phyloP scores from a whole-genome alignment of 2,329 filamentous ascomycete genomes.

The Onygena corvina region DNA sequence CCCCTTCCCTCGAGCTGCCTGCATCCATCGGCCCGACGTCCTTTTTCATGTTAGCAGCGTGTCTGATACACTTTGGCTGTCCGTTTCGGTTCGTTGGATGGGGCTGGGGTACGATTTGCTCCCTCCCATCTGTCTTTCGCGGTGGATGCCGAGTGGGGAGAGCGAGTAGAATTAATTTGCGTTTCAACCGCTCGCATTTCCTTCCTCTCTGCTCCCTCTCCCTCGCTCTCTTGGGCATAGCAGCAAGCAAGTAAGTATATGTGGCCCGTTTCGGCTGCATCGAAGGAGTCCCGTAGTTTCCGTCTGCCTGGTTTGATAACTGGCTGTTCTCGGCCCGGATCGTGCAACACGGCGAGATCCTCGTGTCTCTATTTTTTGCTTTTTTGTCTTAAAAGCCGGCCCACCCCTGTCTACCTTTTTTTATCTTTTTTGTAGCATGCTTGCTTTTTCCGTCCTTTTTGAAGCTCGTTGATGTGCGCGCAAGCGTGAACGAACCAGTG shows the following conservation, averaged over 20 bases:
- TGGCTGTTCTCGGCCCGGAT: slow-evolving; percentile 4
- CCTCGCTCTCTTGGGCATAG: no score
- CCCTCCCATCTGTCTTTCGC: background rate
- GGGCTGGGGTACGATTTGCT: background rate
- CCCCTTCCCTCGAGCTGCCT: background rate
- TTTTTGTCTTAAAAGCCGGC: no score
- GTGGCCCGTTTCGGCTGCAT: no score
- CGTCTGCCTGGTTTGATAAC: background rate
- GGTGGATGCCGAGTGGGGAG: background rate
- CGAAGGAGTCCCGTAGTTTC: background rate
- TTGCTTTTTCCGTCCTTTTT: background rate
- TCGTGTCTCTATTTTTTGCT: background rate
- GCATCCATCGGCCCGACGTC: background rate
- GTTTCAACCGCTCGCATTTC: slow-evolving; percentile 1
- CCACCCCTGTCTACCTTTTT: no score
- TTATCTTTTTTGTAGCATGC: background rate
- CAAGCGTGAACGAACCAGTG: no score
- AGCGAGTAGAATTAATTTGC: background rate
- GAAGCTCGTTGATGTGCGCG: background rate
- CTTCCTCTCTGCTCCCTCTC: no score
- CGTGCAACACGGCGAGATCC: slow-evolving; percentile 5
- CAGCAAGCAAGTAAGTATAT: no score
- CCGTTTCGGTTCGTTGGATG: background rate
- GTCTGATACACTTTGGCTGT: background rate
- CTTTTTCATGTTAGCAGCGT: background rate